Evolutionary conservation across 2,329 filamentous ascomycete genomes (phyloP), one percentile per base, ranked within the genome.

Genomic region (Monosporascus cannonballus): DNA sequence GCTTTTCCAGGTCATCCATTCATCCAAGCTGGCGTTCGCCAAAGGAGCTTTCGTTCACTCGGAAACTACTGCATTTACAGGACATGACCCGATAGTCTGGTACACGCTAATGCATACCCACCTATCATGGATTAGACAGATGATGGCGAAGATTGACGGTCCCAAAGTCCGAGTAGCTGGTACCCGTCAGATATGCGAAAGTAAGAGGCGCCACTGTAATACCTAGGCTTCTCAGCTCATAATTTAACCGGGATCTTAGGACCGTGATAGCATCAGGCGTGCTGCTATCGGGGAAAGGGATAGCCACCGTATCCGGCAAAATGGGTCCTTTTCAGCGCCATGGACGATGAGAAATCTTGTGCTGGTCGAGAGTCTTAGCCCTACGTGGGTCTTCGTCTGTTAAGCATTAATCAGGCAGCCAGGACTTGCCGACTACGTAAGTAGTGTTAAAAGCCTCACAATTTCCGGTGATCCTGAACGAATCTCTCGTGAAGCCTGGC

Each of bases 51-150:
- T 53, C 45, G 18, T 30, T 20, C 24, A 52, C 52, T 53, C 51
- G 55, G 61, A 59, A 62, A 64, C 54, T 49, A 54, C 52, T 56
- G 59, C 62, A 57, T 61, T 62, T 58, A 53, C 54, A 60, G 56
- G 55, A 58, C 57, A 56, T 58, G 64, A 65, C 64, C 64, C 64
- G 64, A 62, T 64, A 61, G 60, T 64, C 64, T 61, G 64, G 64
- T 65, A 65, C 63, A 65, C 64, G 64, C 64, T 66, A 66, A 66
- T 66, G 64, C 64, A 66, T 64, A 63, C 51, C 30, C 30, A 34
- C 30, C 55, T 64, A 57, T 61, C 57, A 57, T 61, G 57, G 61
- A 61, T 62, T 58, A 64, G 61, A 65, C 62, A 64, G 52, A 59
- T 52, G 52, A 59, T 54, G 51, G 38, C 49, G 51, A 51, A 53